Evolutionary conservation across 495 filamentous ascomycete genomes (phyloP), one percentile per base, ranked within the genome.

Genomic region (Penicillium diatomitis): DNA sequence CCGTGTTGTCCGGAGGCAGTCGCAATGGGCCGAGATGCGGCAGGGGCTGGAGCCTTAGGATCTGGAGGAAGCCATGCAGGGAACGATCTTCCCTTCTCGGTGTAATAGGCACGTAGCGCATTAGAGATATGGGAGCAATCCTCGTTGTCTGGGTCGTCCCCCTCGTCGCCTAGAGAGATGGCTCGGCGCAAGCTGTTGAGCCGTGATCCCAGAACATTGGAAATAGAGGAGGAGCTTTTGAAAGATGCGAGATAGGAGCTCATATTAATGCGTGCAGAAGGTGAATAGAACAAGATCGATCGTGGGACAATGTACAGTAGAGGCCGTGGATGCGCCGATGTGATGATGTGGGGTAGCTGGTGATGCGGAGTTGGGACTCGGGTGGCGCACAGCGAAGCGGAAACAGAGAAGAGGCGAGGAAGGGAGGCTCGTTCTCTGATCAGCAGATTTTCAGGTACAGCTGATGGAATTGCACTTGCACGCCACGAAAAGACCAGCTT

Each of bases 41-140:
- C 72, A 32, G 76, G 79, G 10, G 80, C 73, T 27, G 79, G 85
- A 3, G 78, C 82, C 58, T 86, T 88, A 4, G 90, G 89, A 56
- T 89, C 88, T 9, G 85, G 86, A 29, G 86, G 89, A 8, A 98
- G 85, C 92, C 92, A 98, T 51, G 72, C 66, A 6, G 92, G 92
- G 60, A 88, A 88, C 0, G 85, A 78, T 10, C 83, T 81, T 52
- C 83, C 83, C 57, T 94, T 94, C 62, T 97, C 92, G 34, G 71
- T 80, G 72, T 98, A 98, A 75, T 97, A 95, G 48, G 82, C 85
- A 45, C 92, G 86, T n/a, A 98, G 82, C 9, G 95, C 90, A 61
- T 90, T 86, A 69, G 87, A 91, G 61, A 98, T 83, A 70, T 96
- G 89, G 1, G 89, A 90, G 72, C 92, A 86, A 69, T 96, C 90